These are phyloP conservation scores for Trametes sp. DNA, from an alignment of 1,284 basidiomycete genomes.

Conservation along the genomic window DNA sequence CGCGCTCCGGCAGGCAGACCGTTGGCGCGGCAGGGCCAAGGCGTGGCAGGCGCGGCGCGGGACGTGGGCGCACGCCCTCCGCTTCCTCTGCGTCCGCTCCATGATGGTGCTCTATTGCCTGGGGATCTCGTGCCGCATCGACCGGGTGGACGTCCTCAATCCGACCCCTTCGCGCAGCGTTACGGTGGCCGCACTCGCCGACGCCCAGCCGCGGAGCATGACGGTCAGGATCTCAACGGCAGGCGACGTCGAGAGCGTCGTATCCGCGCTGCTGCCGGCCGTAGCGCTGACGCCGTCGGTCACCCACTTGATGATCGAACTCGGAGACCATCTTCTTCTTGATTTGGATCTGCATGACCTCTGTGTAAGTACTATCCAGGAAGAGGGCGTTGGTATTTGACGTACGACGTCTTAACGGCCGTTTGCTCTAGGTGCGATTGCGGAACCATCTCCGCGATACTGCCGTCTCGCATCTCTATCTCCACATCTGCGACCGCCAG, in stretches of 20 bases:
- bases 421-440: background rate
- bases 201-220: background rate
- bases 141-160: background rate
- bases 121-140: slow-evolving; percentile 5
- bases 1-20: background rate
- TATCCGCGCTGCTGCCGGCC: background rate
- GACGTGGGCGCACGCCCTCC: slow-evolving; percentile 2
- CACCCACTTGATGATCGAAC: background rate
- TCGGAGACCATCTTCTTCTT: too few relatives aligned
- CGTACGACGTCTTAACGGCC: background rate
- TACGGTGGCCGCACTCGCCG: background rate
- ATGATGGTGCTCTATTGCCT: slow-evolving; percentile 2
- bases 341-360: too few relatives aligned
- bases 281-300: slow-evolving; percentile 1
- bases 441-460: background rate
- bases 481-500: background rate
- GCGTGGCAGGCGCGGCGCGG: slow-evolving; percentile 2
- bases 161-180: background rate
- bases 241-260: background rate
- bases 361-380: too few relatives aligned
- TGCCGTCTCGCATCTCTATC: background rate
- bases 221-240: background rate
- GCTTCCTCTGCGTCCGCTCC: background rate
- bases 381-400: background rate
- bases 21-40: background rate